phyloP scores from a whole-genome alignment of 352 stramenopile genomes.

The Phytophthora macrochlamydospora region DNA sequence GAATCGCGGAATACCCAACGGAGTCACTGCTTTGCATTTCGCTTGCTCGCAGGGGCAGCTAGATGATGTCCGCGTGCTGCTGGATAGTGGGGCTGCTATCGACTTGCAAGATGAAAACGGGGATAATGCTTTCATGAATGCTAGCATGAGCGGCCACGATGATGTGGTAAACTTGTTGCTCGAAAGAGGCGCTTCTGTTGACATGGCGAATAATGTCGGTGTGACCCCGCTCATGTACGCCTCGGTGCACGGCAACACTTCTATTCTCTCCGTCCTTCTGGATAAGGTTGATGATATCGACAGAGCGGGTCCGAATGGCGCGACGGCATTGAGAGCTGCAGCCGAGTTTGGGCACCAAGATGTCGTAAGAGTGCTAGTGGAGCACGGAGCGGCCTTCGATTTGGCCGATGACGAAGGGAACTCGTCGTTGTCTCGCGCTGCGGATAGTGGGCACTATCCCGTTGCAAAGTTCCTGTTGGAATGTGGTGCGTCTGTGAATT shows the following conservation, averaged over 20 bases:
- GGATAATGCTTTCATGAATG: conserved; percentile 4
- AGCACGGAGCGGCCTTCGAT: not conserved
- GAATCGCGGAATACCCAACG: not conserved
- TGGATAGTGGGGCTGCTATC: conserved; percentile 1
- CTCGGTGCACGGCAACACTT: not conserved
- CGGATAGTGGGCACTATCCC: not conserved
- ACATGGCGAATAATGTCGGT: not conserved
- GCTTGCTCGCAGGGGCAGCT: conserved; percentile 5
- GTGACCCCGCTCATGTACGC: not conserved
- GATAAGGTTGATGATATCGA: not conserved
- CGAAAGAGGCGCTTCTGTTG: not conserved
- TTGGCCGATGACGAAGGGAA: not conserved
- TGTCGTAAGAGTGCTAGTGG: not conserved
- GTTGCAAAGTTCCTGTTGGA: not conserved
- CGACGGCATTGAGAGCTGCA: not conserved
- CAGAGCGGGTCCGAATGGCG: not conserved
- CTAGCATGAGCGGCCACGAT: conserved; percentile 5
- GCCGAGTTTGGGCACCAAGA: not conserved
- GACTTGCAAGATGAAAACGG: not conserved
- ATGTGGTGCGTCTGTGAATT: not conserved
- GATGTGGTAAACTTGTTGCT: conserved; percentile 1
- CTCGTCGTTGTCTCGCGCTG: not conserved
- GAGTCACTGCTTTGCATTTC: conserved; percentile 7
- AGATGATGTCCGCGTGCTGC: conserved; percentile 1
- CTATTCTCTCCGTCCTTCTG: not conserved